A percentile compares a stretch with the other conserved stretches of the same genome.
Conservation (phyloP, 164 flowering plant species). For the Aristolochia californica region DNA sequence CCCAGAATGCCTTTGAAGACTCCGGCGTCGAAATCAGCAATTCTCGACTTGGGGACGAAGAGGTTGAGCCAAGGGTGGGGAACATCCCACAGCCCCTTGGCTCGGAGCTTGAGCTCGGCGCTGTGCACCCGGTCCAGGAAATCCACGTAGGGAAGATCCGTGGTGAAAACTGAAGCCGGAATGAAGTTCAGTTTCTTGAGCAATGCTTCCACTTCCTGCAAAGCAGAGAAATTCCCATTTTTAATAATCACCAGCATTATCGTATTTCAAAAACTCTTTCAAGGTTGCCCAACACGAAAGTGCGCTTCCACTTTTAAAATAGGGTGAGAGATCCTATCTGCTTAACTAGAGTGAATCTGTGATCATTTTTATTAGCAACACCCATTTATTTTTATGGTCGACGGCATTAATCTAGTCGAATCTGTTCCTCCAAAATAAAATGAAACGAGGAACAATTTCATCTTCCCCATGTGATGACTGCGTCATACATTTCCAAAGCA, state of each 20-base stretch:
- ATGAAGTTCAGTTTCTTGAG: constrained; percentile 53
- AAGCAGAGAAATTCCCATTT: not conserved
- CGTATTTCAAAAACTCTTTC: too few relatives aligned
- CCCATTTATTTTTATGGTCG: too few relatives aligned
- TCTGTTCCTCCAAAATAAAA: constrained; percentile 1
- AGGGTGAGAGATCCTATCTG: too few relatives aligned
- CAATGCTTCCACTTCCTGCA: constrained; percentile 70
- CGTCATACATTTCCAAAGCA: not conserved
- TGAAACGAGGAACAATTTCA: not conserved
- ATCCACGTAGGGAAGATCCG: constrained; percentile 71
- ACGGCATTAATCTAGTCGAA: too few relatives aligned
- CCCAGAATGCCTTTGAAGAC: constrained; percentile 91
- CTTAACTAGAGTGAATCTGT: too few relatives aligned
- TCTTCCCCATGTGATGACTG: constrained; percentile 2
- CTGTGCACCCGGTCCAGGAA: constrained; percentile 95
- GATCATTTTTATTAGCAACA: too few relatives aligned
- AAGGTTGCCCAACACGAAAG: too few relatives aligned
- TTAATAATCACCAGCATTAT: not conserved
- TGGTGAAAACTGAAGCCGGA: constrained; percentile 58
- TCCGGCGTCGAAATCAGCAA: constrained; percentile 63
- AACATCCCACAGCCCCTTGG: constrained; percentile 92
- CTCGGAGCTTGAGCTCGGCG: constrained; percentile 80
- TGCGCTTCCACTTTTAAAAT: too few relatives aligned
- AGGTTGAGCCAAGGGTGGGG: constrained; percentile 99
- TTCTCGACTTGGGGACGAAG: constrained; percentile 76